A percentile compares a stretch with the other conserved stretches of the same genome.
These are phyloP conservation scores for Catharanthus roseus DNA, from an alignment of 257 asterid genomes.

Conservation along the genomic window DNA sequence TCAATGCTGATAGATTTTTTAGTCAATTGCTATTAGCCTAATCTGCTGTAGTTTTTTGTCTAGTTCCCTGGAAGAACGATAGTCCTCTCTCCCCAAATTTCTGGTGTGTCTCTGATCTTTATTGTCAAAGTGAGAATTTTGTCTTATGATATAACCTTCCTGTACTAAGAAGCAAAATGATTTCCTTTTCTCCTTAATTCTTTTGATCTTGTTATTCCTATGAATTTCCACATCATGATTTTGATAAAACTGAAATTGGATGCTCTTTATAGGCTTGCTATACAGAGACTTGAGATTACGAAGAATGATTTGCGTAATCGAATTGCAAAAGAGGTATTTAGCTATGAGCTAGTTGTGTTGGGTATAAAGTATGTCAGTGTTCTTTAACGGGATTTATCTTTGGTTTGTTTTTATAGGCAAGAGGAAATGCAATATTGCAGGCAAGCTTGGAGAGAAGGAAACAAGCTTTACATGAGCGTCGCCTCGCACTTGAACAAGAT, in stretches of 20 bases:
- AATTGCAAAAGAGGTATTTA: conserved; percentile 83
- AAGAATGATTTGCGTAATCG: conserved; percentile 90
- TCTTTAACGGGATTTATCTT: conserved; percentile 11
- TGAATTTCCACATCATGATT: not conserved
- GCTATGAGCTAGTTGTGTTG: not conserved
- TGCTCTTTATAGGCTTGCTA: conserved; percentile 58
- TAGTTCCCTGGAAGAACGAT: not conserved
- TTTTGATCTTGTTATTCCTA: not conserved
- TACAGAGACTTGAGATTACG: conserved; percentile 84
- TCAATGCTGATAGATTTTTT: not conserved
- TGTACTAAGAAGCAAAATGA: not conserved
- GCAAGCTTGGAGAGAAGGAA: conserved; percentile 96
- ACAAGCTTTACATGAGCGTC: conserved; percentile 92
- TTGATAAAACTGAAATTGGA: conserved; percentile 18
- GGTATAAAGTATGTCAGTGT: not conserved
- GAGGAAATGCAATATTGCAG: conserved; percentile 91
- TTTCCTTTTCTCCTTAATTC: not conserved
- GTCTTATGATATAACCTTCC: not conserved
- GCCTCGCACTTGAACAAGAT: conserved; percentile 93
- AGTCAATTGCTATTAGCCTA: not conserved
- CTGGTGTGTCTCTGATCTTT: not conserved
- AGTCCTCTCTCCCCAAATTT: not conserved
- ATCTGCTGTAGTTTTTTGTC: not conserved
- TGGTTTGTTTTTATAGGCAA: conserved; percentile 46
- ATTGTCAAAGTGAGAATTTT: not conserved